Percentiles rank a stretch among this genome's conserved stretches.
Evolutionary conservation across 1,284 basidiomycete genomes (phyloP).

Genomic region (Mycena sp.): DNA sequence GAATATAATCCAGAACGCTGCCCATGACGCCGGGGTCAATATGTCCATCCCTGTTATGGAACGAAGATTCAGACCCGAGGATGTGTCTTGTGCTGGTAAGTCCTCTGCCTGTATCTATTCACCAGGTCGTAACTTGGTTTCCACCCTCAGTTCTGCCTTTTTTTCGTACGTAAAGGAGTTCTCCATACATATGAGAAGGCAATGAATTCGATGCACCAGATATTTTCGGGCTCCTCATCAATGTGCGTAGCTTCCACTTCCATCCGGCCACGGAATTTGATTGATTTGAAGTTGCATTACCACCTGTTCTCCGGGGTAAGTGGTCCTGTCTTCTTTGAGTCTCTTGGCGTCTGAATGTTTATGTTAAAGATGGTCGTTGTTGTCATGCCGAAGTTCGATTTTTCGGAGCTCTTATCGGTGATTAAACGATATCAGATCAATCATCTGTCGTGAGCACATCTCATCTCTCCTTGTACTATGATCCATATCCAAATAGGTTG

Average conservation of each 20-base stretch:
- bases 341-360: too few species aligned
- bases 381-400: conserved; percentile 14
- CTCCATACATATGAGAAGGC: not conserved
- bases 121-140: too few species aligned
- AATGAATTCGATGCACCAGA: not conserved
- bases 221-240: conserved; percentile 14
- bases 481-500: not conserved
- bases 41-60: conserved; percentile 4
- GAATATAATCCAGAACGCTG: conserved; percentile 9
- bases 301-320: conserved; percentile 13
- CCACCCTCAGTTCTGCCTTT: not conserved
- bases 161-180: not conserved
- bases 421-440: conserved; percentile 10
- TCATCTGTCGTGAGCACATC: conserved; percentile 1
- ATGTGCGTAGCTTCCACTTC: not conserved
- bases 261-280: too few species aligned
- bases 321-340: too few species aligned
- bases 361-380: not conserved
- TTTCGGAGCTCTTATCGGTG: not conserved
- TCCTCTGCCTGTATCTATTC: too few species aligned
- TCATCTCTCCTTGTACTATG: too few species aligned
- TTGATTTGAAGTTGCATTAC: conserved; percentile 6
- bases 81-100: not conserved
- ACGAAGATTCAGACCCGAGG: not conserved
- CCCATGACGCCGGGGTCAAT: not conserved